These are phyloP conservation scores for Yamadazyma phyllophila DNA, from an alignment of 805 yeast genomes.

Conservation along the genomic window DNA sequence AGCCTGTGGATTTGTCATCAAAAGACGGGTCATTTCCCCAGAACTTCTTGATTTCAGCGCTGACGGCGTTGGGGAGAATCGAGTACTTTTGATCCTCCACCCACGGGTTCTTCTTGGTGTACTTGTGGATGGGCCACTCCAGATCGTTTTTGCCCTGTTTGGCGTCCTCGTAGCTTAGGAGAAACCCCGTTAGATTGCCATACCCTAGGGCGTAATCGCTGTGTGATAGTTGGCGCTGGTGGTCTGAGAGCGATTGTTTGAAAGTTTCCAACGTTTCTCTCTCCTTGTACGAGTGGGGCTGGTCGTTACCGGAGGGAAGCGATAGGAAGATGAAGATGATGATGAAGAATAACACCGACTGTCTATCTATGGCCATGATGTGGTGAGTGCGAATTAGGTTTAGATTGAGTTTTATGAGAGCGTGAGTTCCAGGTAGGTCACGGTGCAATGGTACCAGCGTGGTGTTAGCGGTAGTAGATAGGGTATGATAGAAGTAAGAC, in stretches of 20 bases:
- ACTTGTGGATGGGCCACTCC: constrained; percentile 58
- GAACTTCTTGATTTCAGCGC: constrained; percentile 45
- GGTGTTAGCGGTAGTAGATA: no score
- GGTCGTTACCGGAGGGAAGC: constrained; percentile 29
- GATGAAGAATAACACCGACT: constrained; percentile 33
- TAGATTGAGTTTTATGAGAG: no score
- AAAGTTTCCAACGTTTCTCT: constrained; percentile 24
- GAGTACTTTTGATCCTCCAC: constrained; percentile 50
- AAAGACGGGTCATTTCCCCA: constrained; percentile 43
- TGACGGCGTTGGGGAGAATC: constrained; percentile 58
- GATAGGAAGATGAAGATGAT: constrained; percentile 34
- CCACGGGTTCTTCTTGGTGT: constrained; percentile 41
- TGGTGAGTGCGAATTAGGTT: not conserved
- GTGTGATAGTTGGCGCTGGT: constrained; percentile 27
- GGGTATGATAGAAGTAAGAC: no score
- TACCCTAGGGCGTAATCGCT: constrained; percentile 52
- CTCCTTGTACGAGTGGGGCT: constrained; percentile 25
- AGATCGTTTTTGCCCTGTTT: constrained; percentile 42
- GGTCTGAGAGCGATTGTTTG: constrained; percentile 21
- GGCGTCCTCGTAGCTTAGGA: constrained; percentile 61
- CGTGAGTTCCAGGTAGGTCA: no score
- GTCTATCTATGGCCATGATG: constrained; percentile 28
- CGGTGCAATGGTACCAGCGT: no score
- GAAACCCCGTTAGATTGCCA: constrained; percentile 73
- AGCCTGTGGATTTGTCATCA: constrained; percentile 17